phyloP scores from a whole-genome alignment of 2,329 filamentous ascomycete species.

The Calonectria montana region DNA sequence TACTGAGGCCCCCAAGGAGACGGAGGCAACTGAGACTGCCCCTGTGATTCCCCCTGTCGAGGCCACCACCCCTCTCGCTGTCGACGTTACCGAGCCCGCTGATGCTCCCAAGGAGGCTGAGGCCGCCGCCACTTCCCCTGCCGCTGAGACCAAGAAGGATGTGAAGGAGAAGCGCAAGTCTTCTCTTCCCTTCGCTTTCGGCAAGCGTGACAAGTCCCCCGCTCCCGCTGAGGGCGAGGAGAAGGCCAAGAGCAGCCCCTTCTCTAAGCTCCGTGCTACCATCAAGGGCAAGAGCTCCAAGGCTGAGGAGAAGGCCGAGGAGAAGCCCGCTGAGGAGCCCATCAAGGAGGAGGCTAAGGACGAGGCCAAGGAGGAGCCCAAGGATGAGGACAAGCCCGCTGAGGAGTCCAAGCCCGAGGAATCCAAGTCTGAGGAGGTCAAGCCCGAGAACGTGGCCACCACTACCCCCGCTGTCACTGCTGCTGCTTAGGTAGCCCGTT shows the following conservation, averaged over 20 bases:
- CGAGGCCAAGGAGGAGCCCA: conserved; percentile 47
- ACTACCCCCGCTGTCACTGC: conserved; percentile 62
- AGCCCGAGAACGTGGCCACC: conserved; percentile 53
- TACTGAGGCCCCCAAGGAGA: conserved; percentile 56
- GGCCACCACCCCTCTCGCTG: conserved; percentile 65
- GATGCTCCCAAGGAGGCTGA: conserved; percentile 62
- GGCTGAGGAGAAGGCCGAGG: conserved; percentile 56
- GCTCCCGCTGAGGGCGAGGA: conserved; percentile 72
- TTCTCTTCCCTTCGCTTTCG: conserved; percentile 78
- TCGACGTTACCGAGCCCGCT: conserved; percentile 63
- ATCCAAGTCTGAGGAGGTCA: conserved; percentile 51
- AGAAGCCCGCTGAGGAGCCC: conserved; percentile 48
- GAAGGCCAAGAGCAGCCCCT: conserved; percentile 63
- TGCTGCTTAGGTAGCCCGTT: conserved; percentile 57
- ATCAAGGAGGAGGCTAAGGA: conserved; percentile 45
- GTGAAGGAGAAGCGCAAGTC: conserved; percentile 87
- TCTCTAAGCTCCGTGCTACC: conserved; percentile 71
- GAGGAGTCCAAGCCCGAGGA: conserved; percentile 52
- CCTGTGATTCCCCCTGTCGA: conserved; percentile 71
- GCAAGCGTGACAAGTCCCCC: conserved; percentile 78
- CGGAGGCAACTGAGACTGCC: conserved; percentile 62
- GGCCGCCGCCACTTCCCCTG: conserved; percentile 51
- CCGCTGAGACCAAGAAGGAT: conserved; percentile 70
- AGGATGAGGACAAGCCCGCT: conserved; percentile 53
- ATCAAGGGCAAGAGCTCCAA: conserved; percentile 63